Evolutionary conservation across 768 basidiomycete species (phyloP), one percentile per base, ranked within the genome.

Genomic region (Hygrocybe punicea): DNA sequence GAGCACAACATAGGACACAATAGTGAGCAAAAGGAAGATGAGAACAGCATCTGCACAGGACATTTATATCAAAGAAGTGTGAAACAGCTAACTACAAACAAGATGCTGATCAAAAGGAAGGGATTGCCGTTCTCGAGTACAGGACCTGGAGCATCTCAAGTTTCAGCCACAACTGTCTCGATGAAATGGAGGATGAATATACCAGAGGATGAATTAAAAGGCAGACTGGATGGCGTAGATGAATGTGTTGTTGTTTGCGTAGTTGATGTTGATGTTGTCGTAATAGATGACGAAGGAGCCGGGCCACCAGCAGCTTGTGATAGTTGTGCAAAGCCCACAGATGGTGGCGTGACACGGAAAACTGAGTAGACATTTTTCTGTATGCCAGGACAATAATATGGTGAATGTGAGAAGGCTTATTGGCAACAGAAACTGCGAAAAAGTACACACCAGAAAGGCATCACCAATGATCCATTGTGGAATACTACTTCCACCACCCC

Each of bases 381-480:
- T 55, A 56, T n/a, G 23, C 5, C 52, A 34, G 16, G 3, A 51
- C 23, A 35, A 53, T 36, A 25, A 39, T n/a, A 51, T 42, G 29
- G 10, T 17, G 21, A 33, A n/a, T 6, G 19, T 39, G 33, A 21
- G 24, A 42, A 37, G n/a, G 21, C 4, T 8, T 13, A 6, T 17
- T 47, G 45, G 21, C 17, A 23, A 47, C 11, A 72, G 21, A 19
- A 29, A 8, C 29, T 29, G 29, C 7, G 21, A 23, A 2, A 23
- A 23, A 13, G 60, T 6, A 61, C 83, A 51, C 58, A 84, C 83
- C 59, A 91, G 75, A 70, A 90, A 90, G 1, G 84, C 82, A 61
- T 83, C 89, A 17, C 91, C 91, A 8, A 92, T 67, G 35, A 87
- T 81, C 84, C 84, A 87, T 9, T 63, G 58, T 1, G 85, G 85